Evolutionary conservation across 495 filamentous ascomycete species (phyloP).

Genomic region (Tuber melanosporum): DNA sequence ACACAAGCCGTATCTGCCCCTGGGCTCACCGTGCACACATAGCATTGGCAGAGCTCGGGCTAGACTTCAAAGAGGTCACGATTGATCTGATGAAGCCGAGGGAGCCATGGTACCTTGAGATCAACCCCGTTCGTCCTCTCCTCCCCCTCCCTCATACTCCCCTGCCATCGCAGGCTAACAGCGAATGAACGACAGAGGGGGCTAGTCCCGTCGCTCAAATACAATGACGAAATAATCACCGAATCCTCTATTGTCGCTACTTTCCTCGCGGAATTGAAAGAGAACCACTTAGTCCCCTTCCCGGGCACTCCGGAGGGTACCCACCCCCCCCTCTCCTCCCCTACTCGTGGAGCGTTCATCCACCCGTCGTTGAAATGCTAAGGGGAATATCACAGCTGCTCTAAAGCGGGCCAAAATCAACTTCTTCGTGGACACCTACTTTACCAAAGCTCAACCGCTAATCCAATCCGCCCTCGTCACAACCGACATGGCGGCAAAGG

Average conservation of each 20-base stretch:
- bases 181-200: constrained; percentile 50
- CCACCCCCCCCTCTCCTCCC: constrained; percentile 10
- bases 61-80: constrained; percentile 71
- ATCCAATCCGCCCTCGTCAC: constrained; percentile 47
- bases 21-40: constrained; percentile 81
- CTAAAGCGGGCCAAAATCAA: constrained; percentile 60
- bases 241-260: constrained; percentile 69
- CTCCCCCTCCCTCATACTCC: neutral
- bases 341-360: neutral
- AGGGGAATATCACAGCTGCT: constrained; percentile 38
- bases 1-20: constrained; percentile 72
- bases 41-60: constrained; percentile 60
- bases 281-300: constrained; percentile 49
- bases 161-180: constrained; percentile 2
- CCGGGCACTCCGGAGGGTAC: constrained; percentile 46
- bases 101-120: constrained; percentile 72
- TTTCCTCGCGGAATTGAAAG: constrained; percentile 55
- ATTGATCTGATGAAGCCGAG: constrained; percentile 69
- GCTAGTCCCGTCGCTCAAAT: constrained; percentile 66
- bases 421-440: constrained; percentile 73
- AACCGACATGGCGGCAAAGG: constrained; percentile 45
- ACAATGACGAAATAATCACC: constrained; percentile 64
- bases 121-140: constrained; percentile 60
- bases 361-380: neutral
- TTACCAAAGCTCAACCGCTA: constrained; percentile 53